phyloP scores from a whole-genome alignment of 345 rosid species.

The Raphanus sativus region DNA sequence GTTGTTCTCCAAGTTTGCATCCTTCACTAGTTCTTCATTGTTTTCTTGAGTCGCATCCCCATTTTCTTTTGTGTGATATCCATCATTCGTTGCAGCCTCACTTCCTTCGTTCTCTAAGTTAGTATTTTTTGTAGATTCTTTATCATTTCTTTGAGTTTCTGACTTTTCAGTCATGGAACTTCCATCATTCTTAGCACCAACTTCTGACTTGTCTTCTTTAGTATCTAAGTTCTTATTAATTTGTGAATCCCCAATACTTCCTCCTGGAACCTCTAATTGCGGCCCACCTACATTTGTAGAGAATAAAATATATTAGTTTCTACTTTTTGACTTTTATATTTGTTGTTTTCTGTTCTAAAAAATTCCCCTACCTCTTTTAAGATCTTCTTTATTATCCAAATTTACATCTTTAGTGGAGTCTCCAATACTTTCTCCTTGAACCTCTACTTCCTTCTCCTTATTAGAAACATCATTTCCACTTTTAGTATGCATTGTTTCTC shows the following conservation, averaged over 20 bases:
- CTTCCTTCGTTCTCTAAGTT: slow-evolving; percentile 2
- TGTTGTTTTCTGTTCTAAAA: neutral
- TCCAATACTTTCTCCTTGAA: neutral
- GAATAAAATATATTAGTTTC: neutral
- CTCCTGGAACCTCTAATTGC: neutral
- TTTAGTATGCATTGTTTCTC: neutral
- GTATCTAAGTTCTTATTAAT: slow-evolving; percentile 3
- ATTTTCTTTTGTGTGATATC: neutral
- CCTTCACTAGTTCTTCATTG: slow-evolving; percentile 11
- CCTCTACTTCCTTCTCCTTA: neutral
- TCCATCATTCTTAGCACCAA: neutral
- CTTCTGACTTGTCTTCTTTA: neutral
- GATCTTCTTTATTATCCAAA: neutral
- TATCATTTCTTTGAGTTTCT: neutral
- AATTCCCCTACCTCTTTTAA: neutral
- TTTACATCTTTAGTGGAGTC: neutral
- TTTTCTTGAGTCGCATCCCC: neutral
- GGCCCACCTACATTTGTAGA: neutral
- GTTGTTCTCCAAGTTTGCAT: neutral
- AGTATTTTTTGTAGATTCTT: neutral
- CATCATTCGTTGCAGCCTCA: neutral
- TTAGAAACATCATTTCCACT: neutral
- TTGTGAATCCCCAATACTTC: neutral
- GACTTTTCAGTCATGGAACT: neutral
- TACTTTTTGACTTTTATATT: neutral